These are phyloP conservation scores for Zygosaccharomyces sapae DNA, from an alignment of 1,139 yeast genomes.

Conservation along the genomic window DNA sequence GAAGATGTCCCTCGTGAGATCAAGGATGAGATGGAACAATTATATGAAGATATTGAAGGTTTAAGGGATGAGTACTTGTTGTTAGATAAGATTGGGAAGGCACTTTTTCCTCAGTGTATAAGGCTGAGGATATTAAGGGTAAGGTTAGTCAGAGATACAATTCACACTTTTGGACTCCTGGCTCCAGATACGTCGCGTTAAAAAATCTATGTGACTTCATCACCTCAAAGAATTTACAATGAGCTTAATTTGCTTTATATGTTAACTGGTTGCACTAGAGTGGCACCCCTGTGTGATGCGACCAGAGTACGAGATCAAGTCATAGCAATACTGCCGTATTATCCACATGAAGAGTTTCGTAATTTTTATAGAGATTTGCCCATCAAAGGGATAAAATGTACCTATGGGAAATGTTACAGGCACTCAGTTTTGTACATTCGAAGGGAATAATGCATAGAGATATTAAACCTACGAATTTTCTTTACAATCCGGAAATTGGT, in stretches of 20 bases:
- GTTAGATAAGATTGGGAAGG: constrained; percentile 93
- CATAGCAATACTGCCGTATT: constrained; percentile 85
- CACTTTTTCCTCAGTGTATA: constrained; percentile 85
- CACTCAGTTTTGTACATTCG: constrained; percentile 69
- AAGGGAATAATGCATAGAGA: constrained; percentile 82
- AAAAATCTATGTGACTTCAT: constrained; percentile 94
- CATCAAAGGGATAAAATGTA: constrained; percentile 75
- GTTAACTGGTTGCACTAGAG: constrained; percentile 62
- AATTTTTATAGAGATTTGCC: constrained; percentile 80
- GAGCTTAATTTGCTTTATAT: constrained; percentile 74
- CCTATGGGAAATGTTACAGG: constrained; percentile 72
- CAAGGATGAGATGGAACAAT: constrained; percentile 60
- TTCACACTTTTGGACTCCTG: constrained; percentile 35
- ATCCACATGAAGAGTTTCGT: constrained; percentile 86
- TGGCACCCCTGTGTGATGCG: constrained; percentile 88
- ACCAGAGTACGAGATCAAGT: constrained; percentile 86
- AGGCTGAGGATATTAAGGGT: constrained; percentile 60
- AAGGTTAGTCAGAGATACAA: constrained; percentile 27
- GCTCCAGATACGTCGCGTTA: constrained; percentile 72
- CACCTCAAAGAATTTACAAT: constrained; percentile 84
- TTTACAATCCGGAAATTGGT: constrained; percentile 70
- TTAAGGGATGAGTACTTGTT: constrained; percentile 59
- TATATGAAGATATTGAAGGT: constrained; percentile 61
- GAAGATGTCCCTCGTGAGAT: constrained; percentile 42
- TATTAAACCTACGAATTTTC: constrained; percentile 83